Conservation (phyloP, 2,329 filamentous ascomycete species). For the Phaeophleospora eucalypticola region DNA sequence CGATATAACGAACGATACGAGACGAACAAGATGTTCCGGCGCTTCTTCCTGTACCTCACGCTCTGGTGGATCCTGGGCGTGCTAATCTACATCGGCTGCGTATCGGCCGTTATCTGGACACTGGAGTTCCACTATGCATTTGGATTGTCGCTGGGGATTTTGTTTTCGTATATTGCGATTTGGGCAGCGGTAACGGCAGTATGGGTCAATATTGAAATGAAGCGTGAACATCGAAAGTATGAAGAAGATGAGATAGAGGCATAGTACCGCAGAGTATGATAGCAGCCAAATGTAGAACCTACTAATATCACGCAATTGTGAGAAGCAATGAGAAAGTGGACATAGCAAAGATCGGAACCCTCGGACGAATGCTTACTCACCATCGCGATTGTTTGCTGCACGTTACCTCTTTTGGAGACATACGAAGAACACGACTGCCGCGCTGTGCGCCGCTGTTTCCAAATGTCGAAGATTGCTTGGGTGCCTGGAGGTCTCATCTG, state of each 20-base stretch:
- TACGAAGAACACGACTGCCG: neutral
- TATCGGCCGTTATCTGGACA: conserved; percentile 31
- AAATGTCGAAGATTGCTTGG: neutral
- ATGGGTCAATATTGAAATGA: conserved; percentile 29
- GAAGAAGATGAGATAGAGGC: conserved; percentile 24
- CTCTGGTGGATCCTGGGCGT: conserved; percentile 30
- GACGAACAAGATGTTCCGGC: conserved; percentile 26
- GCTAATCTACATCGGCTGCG: conserved; percentile 26
- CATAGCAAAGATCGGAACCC: no score
- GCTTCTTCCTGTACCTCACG: conserved; percentile 29
- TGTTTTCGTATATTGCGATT: conserved; percentile 29
- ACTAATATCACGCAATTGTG: no score
- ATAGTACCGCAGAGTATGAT: conserved; percentile 6
- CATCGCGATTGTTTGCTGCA: no score
- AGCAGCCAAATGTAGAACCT: no score
- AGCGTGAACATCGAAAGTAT: conserved; percentile 26
- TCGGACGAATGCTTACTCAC: no score
- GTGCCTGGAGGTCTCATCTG: neutral
- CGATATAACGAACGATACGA: conserved; percentile 32
- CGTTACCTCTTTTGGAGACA: no score
- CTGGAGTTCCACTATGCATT: conserved; percentile 31
- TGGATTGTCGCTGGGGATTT: conserved; percentile 25
- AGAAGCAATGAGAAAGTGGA: no score
- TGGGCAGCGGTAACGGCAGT: conserved; percentile 23
- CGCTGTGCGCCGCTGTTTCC: neutral